Evolutionary conservation across 2,329 filamentous ascomycete genomes (phyloP), one percentile per base, ranked within the genome.

Genomic region (Exserohilum turcica): DNA sequence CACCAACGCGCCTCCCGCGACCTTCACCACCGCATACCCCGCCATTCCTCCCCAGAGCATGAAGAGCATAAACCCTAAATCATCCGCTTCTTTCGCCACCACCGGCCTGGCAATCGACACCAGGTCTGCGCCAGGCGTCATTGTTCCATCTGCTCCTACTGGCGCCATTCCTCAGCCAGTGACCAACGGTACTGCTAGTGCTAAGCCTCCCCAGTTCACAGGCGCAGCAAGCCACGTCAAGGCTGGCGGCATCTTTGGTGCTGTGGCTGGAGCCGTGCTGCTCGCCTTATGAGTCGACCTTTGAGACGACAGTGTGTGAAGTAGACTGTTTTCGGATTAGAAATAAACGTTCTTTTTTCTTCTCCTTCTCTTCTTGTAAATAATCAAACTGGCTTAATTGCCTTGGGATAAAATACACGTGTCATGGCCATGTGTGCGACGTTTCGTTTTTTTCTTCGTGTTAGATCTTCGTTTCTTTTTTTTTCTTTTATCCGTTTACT

Each of bases 281-380:
- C 48, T 72, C 15, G 64, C 60, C 39, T 67, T 69, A 35, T 73
- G 69, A 42, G n/a, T n/a, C n/a, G n/a, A n/a, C n/a, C n/a, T n/a
- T n/a, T n/a, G n/a, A n/a, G n/a, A n/a, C n/a, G n/a, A n/a, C n/a
- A n/a, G n/a, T n/a, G n/a, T n/a, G n/a, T n/a, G n/a, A n/a, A 7
- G 21, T 5, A 24, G 4, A 7, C 7, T 24, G 21, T 24, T 24
- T 24, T 24, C 7, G 21, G 21, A 24, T 24, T 24, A 24, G 21
- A 24, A 24, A 24, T 24, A 24, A 24, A 24, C 21, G 21, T 7
- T 24, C 21, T 24, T 24, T 24, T 24, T 24, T 24, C 21, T 24
- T 24, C 21, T 24, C 7, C 21, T 24, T 24, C 7, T 5, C 21
- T 24, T 24, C 4, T 24, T 24, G 21, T 24, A 24, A 24, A 24